Conservation (phyloP, 2,329 filamentous ascomycete species). For the Pseudocercospora ulei region DNA sequence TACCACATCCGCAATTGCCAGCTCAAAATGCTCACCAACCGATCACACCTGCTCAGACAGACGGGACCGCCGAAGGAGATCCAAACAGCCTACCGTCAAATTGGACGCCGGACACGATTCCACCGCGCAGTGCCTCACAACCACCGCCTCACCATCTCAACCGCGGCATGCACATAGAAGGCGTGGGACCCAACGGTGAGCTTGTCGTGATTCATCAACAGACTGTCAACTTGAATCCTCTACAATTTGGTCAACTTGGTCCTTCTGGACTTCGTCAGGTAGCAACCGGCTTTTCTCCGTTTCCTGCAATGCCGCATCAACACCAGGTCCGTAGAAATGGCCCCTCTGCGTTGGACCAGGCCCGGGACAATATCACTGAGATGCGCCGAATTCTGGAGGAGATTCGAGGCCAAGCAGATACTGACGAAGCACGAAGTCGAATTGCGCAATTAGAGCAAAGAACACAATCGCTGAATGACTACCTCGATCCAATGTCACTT, state of each 20-base stretch:
- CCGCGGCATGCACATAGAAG: constrained; percentile 28
- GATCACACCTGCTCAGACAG: not conserved
- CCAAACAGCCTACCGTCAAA: not conserved
- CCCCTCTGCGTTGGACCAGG: constrained; percentile 28
- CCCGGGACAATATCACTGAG: constrained; percentile 29
- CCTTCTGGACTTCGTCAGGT: constrained; percentile 6
- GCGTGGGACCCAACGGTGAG: constrained; percentile 28
- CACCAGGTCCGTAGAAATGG: constrained; percentile 10
- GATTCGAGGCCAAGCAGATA: constrained; percentile 19
- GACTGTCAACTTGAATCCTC: constrained; percentile 10
- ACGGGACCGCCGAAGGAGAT: constrained; percentile 9
- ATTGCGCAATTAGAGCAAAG: constrained; percentile 24
- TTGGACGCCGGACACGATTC: constrained; percentile 2
- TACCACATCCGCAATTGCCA: not conserved
- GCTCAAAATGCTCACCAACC: not conserved
- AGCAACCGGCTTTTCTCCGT: constrained; percentile 8
- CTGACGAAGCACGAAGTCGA: constrained; percentile 22
- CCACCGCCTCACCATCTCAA: constrained; percentile 20
- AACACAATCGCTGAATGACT: constrained; percentile 25
- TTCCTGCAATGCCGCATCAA: constrained; percentile 10
- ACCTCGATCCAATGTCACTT: constrained; percentile 29
- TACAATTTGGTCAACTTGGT: constrained; percentile 7
- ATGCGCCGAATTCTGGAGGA: constrained; percentile 31
- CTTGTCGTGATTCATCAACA: constrained; percentile 30
- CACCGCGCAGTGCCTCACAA: constrained; percentile 12